Percentiles rank a stretch among this genome's conserved stretches.
Conservation (phyloP, 1,284 basidiomycete species). For the Bjerkandera adusta region DNA sequence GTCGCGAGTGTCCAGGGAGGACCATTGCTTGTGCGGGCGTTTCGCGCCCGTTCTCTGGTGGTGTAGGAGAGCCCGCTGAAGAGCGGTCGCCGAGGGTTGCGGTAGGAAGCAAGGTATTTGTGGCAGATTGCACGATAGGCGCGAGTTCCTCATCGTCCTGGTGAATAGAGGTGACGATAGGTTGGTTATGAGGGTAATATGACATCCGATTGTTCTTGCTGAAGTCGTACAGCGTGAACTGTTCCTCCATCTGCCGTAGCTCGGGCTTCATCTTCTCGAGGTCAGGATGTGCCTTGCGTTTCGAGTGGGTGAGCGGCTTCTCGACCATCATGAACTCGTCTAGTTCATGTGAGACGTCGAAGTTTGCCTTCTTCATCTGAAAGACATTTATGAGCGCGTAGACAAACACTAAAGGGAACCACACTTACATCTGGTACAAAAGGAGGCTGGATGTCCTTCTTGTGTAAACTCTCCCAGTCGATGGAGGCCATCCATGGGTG, state of each 20-base stretch:
- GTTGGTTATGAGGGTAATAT: constrained; percentile 80
- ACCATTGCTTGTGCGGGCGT: constrained; percentile 16
- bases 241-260: constrained; percentile 89
- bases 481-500: constrained; percentile 87
- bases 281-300: constrained; percentile 84
- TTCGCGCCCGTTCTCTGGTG: constrained; percentile 20
- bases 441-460: constrained; percentile 78
- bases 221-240: constrained; percentile 85
- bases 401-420: not conserved
- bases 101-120: constrained; percentile 43
- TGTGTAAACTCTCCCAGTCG: constrained; percentile 79
- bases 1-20: constrained; percentile 16
- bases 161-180: constrained; percentile 47
- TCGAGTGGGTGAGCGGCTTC: constrained; percentile 92
- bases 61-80: constrained; percentile 53
- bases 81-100: constrained; percentile 51
- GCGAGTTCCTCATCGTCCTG: constrained; percentile 38
- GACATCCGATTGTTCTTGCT: constrained; percentile 60
- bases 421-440: constrained; percentile 87
- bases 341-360: constrained; percentile 95
- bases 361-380: constrained; percentile 92
- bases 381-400: constrained; percentile 15
- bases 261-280: constrained; percentile 87
- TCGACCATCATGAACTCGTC: constrained; percentile 97
- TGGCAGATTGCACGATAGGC: constrained; percentile 35